phyloP scores from a whole-genome alignment of 345 rosid genomes.

The Syzygium grande region DNA sequence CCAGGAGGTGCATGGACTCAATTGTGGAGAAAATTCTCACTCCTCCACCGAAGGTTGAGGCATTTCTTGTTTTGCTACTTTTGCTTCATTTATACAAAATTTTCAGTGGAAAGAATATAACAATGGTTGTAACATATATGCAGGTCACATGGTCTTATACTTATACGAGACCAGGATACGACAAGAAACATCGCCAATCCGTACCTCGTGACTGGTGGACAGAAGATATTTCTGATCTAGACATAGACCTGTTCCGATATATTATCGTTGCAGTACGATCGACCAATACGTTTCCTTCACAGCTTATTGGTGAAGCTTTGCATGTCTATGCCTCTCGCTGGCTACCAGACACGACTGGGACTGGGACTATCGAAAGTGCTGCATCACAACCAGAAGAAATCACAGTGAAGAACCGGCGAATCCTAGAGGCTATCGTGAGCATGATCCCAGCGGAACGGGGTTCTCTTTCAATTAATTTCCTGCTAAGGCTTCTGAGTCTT shows the following conservation, averaged over 20 bases:
- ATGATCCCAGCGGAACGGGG: conserved; percentile 82
- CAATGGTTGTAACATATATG: not conserved
- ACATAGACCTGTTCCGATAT: conserved; percentile 79
- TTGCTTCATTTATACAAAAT: not conserved
- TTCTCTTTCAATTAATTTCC: conserved; percentile 74
- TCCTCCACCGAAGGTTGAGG: conserved; percentile 54
- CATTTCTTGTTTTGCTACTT: not conserved
- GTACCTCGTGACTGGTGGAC: conserved; percentile 99
- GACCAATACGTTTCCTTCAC: conserved; percentile 49
- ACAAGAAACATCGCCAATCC: conserved; percentile 44
- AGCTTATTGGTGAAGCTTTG: conserved; percentile 91
- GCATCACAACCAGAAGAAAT: conserved; percentile 35
- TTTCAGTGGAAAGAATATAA: not conserved
- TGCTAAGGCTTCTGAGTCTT: conserved; percentile 75
- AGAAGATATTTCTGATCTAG: conserved; percentile 87
- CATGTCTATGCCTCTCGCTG: conserved; percentile 89
- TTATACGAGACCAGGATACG: conserved; percentile 72
- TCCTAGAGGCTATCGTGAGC: conserved; percentile 66
- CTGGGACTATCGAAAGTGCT: conserved; percentile 24
- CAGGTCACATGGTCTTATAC: conserved; percentile 95
- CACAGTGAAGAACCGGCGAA: conserved; percentile 32
- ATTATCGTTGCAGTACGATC: conserved; percentile 62
- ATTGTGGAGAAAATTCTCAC: conserved; percentile 78
- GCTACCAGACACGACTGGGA: conserved; percentile 61
- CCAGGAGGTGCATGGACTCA: conserved; percentile 79